Evolutionary conservation across 805 yeast species (phyloP), one percentile per base, ranked within the genome.

Genomic region (Monosporozyma solicola): DNA sequence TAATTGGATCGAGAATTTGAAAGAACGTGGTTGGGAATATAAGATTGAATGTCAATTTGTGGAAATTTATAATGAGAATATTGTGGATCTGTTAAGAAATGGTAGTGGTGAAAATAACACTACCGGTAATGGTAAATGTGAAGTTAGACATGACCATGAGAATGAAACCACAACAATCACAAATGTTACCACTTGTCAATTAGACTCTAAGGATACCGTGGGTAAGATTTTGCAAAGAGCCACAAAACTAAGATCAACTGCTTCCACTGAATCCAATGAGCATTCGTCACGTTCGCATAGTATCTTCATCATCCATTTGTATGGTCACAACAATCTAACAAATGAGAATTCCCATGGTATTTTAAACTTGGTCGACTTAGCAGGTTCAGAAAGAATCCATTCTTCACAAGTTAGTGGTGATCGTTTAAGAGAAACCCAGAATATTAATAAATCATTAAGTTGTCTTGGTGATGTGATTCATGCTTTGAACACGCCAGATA

Each of bases 211-310:
- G 1, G 68, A 72, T 1, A 78, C 78, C 53, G 87, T 87, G 13
- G 65, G 71, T 4, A 56, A 61, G 0, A 59, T 86, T 0, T 67
- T 94, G 41, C 66, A 66, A 13, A 74, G 61, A 43, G 95, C 96
- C 0, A 72, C 74, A 45, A 72, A 66, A 27, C 81, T 82, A 55
- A 74, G 97, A 50, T 76, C 87, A 0, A 87, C 92, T 0, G 96
- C 96, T 0, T 76, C 89, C 0, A 94, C 99, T 0, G 79, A 75
- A 53, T 80, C 88, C 0, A 92, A 92, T 64, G 86, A 83, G 51
- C 78, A 85, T 41, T 91, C 97, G 1, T 92, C 98, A 0, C 77
- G 99, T 61, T 92, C 98, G 0, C 99, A 92, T 66, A 83, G 87
- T 3, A 83, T 92, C 0, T 90, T 87, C 59, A 82, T 80, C 10